Conservation (phyloP, 345 rosid species). For the Citrus hindsii region DNA sequence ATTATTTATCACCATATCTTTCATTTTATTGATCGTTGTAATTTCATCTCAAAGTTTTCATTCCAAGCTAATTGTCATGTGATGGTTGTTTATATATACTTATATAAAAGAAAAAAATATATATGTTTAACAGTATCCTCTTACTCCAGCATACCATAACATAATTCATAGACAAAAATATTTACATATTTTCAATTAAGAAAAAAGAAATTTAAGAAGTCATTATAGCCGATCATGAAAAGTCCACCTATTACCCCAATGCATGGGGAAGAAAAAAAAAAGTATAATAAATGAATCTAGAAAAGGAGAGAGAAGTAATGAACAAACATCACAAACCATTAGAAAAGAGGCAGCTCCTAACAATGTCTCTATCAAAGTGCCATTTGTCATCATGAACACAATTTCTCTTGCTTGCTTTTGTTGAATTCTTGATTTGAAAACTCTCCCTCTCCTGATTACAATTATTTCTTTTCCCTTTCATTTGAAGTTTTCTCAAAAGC, state of each 20-base stretch:
- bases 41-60: too few relatives aligned
- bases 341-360: conserved; percentile 3
- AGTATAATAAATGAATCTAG: too few relatives aligned
- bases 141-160: too few relatives aligned
- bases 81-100: too few relatives aligned
- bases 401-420: neutral
- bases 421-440: conserved; percentile 3
- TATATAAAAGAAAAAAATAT: too few relatives aligned
- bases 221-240: neutral
- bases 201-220: neutral
- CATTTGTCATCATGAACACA: neutral
- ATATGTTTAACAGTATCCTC: too few relatives aligned
- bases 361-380: neutral
- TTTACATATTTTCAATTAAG: too few relatives aligned
- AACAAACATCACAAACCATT: neutral
- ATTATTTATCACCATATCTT: too few relatives aligned
- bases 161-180: too few relatives aligned
- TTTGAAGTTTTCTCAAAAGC: neutral
- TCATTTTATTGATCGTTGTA: too few relatives aligned
- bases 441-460: neutral
- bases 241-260: neutral
- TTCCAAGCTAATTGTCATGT: too few relatives aligned
- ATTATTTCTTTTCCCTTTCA: neutral
- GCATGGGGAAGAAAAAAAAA: neutral
- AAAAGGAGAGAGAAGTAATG: too few relatives aligned